These are phyloP conservation scores for Neopestalotiopsis clavispora DNA, from an alignment of 2,329 filamentous ascomycete species.

Conservation along the genomic window DNA sequence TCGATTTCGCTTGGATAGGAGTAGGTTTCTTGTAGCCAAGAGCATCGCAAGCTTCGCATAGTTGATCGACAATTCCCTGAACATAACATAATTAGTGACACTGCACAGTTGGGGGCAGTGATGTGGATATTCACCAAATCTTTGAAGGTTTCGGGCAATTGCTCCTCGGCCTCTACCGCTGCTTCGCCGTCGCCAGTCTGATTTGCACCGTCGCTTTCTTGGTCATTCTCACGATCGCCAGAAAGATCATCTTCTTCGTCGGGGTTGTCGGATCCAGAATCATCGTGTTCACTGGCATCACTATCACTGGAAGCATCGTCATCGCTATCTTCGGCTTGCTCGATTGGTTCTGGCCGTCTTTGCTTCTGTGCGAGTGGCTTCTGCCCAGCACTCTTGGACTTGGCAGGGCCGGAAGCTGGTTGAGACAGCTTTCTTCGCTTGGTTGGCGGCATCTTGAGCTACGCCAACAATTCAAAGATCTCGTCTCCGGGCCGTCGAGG, in stretches of 20 bases:
- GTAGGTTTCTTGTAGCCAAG: conserved; percentile 87
- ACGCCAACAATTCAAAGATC: neutral
- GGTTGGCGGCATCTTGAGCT: conserved; percentile 36
- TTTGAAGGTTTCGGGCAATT: conserved; percentile 64
- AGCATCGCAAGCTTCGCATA: conserved; percentile 85
- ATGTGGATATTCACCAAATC: conserved; percentile 41
- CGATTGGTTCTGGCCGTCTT: neutral
- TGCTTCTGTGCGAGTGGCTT: conserved; percentile 1
- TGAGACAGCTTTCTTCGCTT: conserved; percentile 49
- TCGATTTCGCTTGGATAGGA: conserved; percentile 85
- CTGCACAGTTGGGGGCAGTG: neutral
- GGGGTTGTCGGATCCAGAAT: neutral
- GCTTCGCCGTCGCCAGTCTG: conserved; percentile 30
- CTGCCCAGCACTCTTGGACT: neutral
- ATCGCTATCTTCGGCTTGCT: conserved; percentile 23
- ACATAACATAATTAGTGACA: conserved; percentile 36
- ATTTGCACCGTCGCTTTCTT: conserved; percentile 29
- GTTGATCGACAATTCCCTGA: conserved; percentile 76
- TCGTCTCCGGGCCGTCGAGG: neutral
- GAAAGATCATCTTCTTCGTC: conserved; percentile 8
- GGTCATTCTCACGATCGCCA: conserved; percentile 16
- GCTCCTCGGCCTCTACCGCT: conserved; percentile 24
- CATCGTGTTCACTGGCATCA: conserved; percentile 8
- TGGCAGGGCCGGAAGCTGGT: conserved; percentile 19
- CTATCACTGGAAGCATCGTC: conserved; percentile 27